Percentiles rank a stretch among this genome's conserved stretches.
These are phyloP conservation scores for Dictyostelium intermedium DNA, from an alignment of 78 protist species.

Conservation along the genomic window DNA sequence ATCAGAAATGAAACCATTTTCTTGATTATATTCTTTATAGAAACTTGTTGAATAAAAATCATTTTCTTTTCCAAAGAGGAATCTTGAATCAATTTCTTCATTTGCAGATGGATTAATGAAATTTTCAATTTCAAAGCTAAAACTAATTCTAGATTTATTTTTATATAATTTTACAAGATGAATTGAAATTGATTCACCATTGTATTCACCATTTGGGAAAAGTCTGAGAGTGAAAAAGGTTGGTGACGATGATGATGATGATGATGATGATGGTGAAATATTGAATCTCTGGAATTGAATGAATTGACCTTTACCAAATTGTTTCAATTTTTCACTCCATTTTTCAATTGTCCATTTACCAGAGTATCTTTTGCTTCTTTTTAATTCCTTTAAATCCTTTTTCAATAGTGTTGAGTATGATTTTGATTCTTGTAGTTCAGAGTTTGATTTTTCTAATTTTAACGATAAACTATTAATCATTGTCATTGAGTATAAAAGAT, in stretches of 20 bases:
- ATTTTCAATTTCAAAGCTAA: neutral
- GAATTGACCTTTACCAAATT: neutral
- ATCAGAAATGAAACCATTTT: neutral
- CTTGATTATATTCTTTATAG: neutral
- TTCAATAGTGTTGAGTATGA: neutral
- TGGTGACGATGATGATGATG: neutral
- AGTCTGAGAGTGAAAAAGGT: neutral
- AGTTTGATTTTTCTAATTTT: neutral
- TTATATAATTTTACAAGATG: neutral
- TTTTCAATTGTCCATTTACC: neutral
- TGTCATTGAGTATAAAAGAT: neutral
- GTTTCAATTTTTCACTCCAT: neutral
- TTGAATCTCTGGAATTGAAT: neutral
- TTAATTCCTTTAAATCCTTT: neutral
- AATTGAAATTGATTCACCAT: neutral
- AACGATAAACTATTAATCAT: neutral
- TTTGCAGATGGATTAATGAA: neutral
- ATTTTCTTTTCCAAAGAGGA: neutral
- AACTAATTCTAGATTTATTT: neutral
- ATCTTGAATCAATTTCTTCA: neutral
- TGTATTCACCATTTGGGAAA: neutral
- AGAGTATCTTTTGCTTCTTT: neutral
- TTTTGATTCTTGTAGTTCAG: neutral
- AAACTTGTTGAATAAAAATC: neutral
- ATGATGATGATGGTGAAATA: neutral